A percentile compares a stretch with the other conserved stretches of the same genome.
phyloP scores from a whole-genome alignment of 768 basidiomycete genomes.

The Leucogyrophana mollusca region DNA sequence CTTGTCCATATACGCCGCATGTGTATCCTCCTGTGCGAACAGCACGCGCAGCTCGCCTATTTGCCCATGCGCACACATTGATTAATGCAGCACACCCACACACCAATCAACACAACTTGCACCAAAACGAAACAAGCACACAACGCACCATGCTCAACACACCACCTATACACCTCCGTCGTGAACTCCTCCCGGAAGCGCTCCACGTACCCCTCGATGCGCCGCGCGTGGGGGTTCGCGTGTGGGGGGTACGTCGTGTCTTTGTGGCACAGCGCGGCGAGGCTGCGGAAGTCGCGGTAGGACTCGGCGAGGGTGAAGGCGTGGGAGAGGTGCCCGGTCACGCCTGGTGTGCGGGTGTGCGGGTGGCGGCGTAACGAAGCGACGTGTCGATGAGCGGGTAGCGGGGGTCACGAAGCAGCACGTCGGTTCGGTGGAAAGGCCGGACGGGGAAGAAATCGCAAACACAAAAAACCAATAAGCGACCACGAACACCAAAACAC shows the following conservation, averaged over 20 bases:
- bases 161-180: constrained; percentile 89
- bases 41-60: constrained; percentile 83
- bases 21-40: constrained; percentile 71
- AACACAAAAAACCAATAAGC: too few relatives aligned
- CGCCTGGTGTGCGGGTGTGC: too few relatives aligned
- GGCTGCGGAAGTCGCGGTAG: constrained; percentile 80
- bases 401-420: not conserved
- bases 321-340: constrained; percentile 58
- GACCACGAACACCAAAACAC: too few relatives aligned
- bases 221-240: constrained; percentile 58
- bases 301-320: constrained; percentile 86
- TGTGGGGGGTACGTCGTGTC: constrained; percentile 61
- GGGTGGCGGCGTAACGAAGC: too few relatives aligned
- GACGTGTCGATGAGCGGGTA: too few relatives aligned
- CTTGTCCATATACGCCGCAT: constrained; percentile 62
- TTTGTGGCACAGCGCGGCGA: constrained; percentile 82
- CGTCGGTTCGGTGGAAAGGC: not conserved
- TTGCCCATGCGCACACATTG: too few relatives aligned
- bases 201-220: constrained; percentile 72
- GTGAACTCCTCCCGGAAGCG: constrained; percentile 83
- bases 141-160: constrained; percentile 89
- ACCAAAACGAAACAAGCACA: not conserved
- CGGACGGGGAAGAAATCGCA: constrained; percentile 1
- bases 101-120: too few relatives aligned
- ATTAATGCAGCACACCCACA: too few relatives aligned